These are phyloP conservation scores for Capronia coronata DNA, from an alignment of 2,329 filamentous ascomycete genomes.

Conservation along the genomic window DNA sequence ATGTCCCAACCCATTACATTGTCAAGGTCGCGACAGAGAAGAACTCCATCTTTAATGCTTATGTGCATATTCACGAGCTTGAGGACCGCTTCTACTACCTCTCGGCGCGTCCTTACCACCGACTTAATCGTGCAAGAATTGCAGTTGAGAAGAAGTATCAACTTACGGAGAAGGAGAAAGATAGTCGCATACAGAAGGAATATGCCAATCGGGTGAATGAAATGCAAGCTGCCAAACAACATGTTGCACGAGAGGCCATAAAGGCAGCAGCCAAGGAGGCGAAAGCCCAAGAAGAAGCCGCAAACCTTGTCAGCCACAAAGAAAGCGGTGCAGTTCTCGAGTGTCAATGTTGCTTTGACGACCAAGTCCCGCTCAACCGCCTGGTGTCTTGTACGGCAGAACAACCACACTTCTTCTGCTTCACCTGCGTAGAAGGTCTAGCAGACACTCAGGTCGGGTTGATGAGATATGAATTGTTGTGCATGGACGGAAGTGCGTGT, in stretches of 20 bases:
- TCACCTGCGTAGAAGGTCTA: constrained; percentile 56
- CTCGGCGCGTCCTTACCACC: constrained; percentile 21
- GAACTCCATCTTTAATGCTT: constrained; percentile 30
- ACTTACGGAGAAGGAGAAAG: constrained; percentile 7
- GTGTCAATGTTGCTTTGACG: constrained; percentile 67
- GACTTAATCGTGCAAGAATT: constrained; percentile 23
- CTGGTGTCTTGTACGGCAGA: constrained; percentile 62
- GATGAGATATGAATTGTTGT: constrained; percentile 61
- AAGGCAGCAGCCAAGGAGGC: constrained; percentile 22
- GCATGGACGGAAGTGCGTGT: constrained; percentile 66
- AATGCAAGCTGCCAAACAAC: constrained; percentile 30
- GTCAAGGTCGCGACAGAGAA: constrained; percentile 23
- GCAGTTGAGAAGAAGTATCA: constrained; percentile 22
- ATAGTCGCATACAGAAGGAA: constrained; percentile 12
- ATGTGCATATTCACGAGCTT: constrained; percentile 27
- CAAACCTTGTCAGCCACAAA: constrained; percentile 36
- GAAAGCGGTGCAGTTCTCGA: constrained; percentile 53
- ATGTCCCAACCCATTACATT: constrained; percentile 26
- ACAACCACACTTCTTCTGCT: constrained; percentile 61
- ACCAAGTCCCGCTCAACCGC: constrained; percentile 55
- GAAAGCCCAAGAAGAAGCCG: constrained; percentile 31
- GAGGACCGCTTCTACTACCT: constrained; percentile 24
- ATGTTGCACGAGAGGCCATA: constrained; percentile 22
- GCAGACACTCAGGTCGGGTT: constrained; percentile 64
- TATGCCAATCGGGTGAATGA: constrained; percentile 28